Conservation (phyloP, 2,329 filamentous ascomycete genomes). For the Fusarium paranaense region DNA sequence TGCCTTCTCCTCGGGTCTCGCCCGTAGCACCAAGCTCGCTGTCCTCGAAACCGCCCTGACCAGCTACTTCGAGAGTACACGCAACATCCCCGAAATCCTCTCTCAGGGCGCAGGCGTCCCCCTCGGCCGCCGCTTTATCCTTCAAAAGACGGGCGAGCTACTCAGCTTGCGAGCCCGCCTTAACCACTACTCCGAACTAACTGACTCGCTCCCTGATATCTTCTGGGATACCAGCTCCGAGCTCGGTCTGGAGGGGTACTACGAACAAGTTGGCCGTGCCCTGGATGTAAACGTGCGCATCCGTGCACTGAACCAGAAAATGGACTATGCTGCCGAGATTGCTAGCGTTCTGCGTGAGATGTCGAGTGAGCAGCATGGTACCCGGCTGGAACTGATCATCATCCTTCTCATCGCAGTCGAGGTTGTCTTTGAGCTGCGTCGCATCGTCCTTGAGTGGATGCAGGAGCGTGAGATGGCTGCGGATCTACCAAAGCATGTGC, state of each 20-base stretch:
- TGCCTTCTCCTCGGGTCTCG: slow-evolving; percentile 94
- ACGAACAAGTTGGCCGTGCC: slow-evolving; percentile 90
- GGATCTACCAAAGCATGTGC: slow-evolving; percentile 18
- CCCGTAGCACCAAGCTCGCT: slow-evolving; percentile 91
- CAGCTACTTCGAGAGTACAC: slow-evolving; percentile 88
- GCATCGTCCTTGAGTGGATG: slow-evolving; percentile 74
- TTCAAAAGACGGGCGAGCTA: slow-evolving; percentile 93
- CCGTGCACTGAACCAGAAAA: slow-evolving; percentile 92
- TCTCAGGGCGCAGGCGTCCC: slow-evolving; percentile 67
- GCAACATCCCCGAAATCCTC: slow-evolving; percentile 82
- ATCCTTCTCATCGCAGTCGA: slow-evolving; percentile 94
- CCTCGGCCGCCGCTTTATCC: slow-evolving; percentile 77
- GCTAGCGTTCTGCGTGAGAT: slow-evolving; percentile 89
- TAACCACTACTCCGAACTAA: slow-evolving; percentile 96
- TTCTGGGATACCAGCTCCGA: slow-evolving; percentile 96
- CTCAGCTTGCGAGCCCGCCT: slow-evolving; percentile 90
- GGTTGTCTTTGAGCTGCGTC: slow-evolving; percentile 85
- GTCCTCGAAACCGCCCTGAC: slow-evolving; percentile 87
- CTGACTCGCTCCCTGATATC: slow-evolving; percentile 92
- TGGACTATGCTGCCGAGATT: slow-evolving; percentile 98
- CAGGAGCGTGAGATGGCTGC: slow-evolving; percentile 50
- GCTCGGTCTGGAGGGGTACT: slow-evolving; percentile 91
- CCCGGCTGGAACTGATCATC: slow-evolving; percentile 93
- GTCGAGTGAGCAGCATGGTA: slow-evolving; percentile 89
- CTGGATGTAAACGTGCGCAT: slow-evolving; percentile 94